Conservation (phyloP, 495 filamentous ascomycete species). For the Patellaria atrata region DNA sequence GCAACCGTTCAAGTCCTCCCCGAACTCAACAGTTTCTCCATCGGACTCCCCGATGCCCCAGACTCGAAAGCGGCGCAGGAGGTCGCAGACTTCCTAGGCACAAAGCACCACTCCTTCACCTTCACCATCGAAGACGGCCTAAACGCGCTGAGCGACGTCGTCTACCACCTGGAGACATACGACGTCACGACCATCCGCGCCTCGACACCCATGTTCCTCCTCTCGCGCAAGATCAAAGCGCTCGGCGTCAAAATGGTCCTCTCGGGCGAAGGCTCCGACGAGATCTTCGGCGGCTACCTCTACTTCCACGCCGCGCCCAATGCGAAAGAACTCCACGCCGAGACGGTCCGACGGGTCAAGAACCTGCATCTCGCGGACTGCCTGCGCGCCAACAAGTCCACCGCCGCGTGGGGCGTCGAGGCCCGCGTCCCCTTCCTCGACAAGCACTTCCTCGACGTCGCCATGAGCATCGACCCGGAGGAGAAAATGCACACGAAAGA, state of each 20-base stretch:
- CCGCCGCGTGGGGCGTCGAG: conserved; percentile 96
- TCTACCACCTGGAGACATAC: conserved; percentile 93
- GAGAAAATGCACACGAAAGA: conserved; percentile 93
- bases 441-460: conserved; percentile 82
- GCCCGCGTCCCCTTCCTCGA: conserved; percentile 96
- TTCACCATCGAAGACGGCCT: conserved; percentile 96
- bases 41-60: conserved; percentile 79
- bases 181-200: conserved; percentile 98
- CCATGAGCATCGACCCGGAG: conserved; percentile 82
- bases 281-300: conserved; percentile 96
- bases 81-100: conserved; percentile 90
- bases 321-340: conserved; percentile 82
- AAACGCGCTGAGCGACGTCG: conserved; percentile 89
- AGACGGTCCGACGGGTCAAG: conserved; percentile 84
- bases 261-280: conserved; percentile 88
- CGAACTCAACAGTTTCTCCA: conserved; percentile 95
- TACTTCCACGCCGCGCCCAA: conserved; percentile 94
- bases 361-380: conserved; percentile 92
- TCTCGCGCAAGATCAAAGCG: conserved; percentile 96
- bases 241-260: conserved; percentile 99
- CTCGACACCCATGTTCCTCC: conserved; percentile 95
- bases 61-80: conserved; percentile 79
- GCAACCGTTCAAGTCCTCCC: conserved; percentile 85
- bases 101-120: conserved; percentile 93
- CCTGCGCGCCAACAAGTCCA: conserved; percentile 96